Evolutionary conservation across 1,284 basidiomycete species (phyloP).

Genomic region (Omphalotus olearius): DNA sequence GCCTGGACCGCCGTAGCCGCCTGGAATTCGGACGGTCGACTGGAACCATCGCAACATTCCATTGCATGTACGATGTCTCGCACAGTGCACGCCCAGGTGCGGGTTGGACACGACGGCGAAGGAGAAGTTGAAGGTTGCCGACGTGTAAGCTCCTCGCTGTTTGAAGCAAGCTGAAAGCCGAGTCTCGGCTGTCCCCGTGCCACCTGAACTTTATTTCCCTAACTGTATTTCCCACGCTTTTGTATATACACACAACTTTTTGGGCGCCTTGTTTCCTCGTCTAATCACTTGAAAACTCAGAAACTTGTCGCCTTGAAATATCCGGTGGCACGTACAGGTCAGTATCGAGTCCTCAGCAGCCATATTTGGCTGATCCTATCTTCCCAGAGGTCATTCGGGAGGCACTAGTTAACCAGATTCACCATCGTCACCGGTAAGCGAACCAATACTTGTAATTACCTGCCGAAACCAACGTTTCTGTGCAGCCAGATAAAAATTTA

Average conservation of each 20-base stretch:
- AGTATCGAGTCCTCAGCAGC: constrained; percentile 14
- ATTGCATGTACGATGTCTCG: constrained; percentile 31
- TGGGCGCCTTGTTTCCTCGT: constrained; percentile 11
- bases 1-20: constrained; percentile 20
- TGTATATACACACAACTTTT: constrained; percentile 29
- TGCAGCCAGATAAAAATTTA: constrained; percentile 15
- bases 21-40: constrained; percentile 31
- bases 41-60: constrained; percentile 48
- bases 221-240: constrained; percentile 24
- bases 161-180: background rate
- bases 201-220: constrained; percentile 7
- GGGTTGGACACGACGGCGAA: background rate
- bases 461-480: background rate
- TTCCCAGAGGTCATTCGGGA: constrained; percentile 81
- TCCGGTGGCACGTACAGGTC: constrained; percentile 75
- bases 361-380: constrained; percentile 15
- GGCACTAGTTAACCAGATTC: constrained; percentile 43
- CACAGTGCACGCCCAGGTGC: background rate
- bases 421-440: constrained; percentile 1
- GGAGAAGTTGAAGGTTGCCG: no score
- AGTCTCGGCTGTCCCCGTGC: constrained; percentile 7
- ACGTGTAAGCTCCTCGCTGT: no score
- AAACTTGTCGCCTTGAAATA: constrained; percentile 74
- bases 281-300: constrained; percentile 12
- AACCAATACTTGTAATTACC: no score